Conservation (phyloP, 192 early-diverging fungal species). For the Umbelopsis sp. region DNA sequence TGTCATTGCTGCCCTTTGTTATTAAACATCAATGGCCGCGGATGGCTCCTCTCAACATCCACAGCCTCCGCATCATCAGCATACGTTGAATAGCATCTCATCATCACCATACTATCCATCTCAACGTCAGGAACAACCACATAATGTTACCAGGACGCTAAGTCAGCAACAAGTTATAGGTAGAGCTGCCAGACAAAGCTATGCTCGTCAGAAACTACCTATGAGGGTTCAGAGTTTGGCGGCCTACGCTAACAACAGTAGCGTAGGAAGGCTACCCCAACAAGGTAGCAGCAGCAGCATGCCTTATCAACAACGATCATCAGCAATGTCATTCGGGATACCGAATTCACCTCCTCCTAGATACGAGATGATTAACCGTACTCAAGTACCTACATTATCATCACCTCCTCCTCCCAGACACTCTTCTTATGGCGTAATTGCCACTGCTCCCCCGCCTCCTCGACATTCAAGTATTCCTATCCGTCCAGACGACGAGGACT, state of each 20-base stretch:
- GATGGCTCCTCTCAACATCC: conserved; percentile 7
- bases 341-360: conserved; percentile 14
- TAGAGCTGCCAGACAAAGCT: conserved; percentile 19
- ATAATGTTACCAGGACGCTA: not conserved
- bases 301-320: conserved; percentile 12
- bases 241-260: conserved; percentile 14
- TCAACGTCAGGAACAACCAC: not conserved
- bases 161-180: conserved; percentile 10
- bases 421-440: not conserved
- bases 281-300: not conserved
- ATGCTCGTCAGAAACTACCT: conserved; percentile 32
- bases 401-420: conserved; percentile 10
- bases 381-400: conserved; percentile 3
- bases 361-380: conserved; percentile 4
- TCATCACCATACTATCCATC: conserved; percentile 12
- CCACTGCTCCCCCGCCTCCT: not conserved
- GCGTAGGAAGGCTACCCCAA: conserved; percentile 2
- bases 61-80: conserved; percentile 12
- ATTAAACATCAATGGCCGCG: conserved; percentile 12
- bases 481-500: conserved; percentile 28
- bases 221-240: conserved; percentile 34
- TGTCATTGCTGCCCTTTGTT: not conserved
- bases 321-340: not conserved
- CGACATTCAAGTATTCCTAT: conserved; percentile 5
- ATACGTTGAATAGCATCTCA: conserved; percentile 2